These are phyloP conservation scores for Saprolegnia diclina DNA, from an alignment of 352 stramenopile genomes.

Conservation along the genomic window DNA sequence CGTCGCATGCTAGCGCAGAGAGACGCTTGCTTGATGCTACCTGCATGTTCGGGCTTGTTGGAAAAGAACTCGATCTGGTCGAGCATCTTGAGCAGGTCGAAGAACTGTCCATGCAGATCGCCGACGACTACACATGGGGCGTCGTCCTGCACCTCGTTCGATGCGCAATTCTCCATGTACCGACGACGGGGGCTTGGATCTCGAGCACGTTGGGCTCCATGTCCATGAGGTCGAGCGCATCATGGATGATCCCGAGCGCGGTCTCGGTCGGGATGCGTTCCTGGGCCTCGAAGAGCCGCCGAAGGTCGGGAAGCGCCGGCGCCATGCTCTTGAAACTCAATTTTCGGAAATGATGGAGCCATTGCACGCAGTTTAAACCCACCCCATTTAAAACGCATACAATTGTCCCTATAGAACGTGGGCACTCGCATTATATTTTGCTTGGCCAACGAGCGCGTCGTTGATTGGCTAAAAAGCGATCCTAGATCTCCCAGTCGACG, in stretches of 20 bases:
- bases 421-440: constrained; percentile 1
- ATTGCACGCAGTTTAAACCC: constrained; percentile 24
- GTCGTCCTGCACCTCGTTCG: constrained; percentile 20
- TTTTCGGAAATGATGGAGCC: constrained; percentile 32
- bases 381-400: neutral
- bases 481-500: neutral
- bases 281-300: constrained; percentile 58
- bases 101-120: constrained; percentile 80
- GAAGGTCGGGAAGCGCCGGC: constrained; percentile 39
- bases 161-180: constrained; percentile 28
- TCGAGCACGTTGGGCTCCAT: constrained; percentile 55
- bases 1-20: neutral
- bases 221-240: constrained; percentile 54
- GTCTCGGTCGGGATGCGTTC: constrained; percentile 45
- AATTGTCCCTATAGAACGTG: no score
- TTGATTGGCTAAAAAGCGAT: constrained; percentile 20
- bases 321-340: constrained; percentile 30
- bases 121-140: constrained; percentile 52
- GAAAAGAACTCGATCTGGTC: constrained; percentile 40
- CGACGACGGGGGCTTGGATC: constrained; percentile 40
- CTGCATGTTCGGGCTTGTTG: constrained; percentile 30
- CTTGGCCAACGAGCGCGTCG: neutral
- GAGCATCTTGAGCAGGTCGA: constrained; percentile 59
- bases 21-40: constrained; percentile 24
- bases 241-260: constrained; percentile 57